Percentiles rank a stretch among this genome's conserved stretches.
Conservation (phyloP, 2,329 filamentous ascomycete species). For the Pyrenophora seminiperda region DNA sequence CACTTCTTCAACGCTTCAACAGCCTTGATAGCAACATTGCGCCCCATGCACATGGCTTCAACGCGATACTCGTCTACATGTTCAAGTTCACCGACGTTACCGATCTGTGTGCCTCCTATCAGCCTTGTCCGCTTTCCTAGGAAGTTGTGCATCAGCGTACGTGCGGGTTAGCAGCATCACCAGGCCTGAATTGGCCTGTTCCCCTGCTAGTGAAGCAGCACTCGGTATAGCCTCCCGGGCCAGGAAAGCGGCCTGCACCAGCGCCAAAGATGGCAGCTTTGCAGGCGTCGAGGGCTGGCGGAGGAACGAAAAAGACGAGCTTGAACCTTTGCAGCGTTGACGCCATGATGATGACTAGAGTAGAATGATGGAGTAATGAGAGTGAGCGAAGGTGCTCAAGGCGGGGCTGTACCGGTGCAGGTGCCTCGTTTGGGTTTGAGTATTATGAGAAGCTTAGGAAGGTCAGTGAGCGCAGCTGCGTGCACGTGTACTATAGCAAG, state of each 20-base stretch:
- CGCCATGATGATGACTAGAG: constrained; percentile 1
- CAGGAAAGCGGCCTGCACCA: constrained; percentile 52
- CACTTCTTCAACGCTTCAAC: constrained; percentile 68
- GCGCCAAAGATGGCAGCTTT: constrained; percentile 55
- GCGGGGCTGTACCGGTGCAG: not conserved
- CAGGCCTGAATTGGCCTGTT: constrained; percentile 69
- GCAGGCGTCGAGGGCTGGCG: constrained; percentile 43
- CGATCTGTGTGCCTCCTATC: constrained; percentile 51
- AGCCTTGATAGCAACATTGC: constrained; percentile 61
- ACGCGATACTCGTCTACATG: constrained; percentile 65
- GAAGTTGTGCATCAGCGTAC: constrained; percentile 16
- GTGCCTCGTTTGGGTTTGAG: constrained; percentile 14
- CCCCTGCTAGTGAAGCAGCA: constrained; percentile 55
- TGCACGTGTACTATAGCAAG: too few relatives aligned
- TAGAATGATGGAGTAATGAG: too few relatives aligned
- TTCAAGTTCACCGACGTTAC: constrained; percentile 62
- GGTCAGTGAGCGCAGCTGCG: not conserved
- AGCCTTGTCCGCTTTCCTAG: not conserved
- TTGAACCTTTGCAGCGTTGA: constrained; percentile 43
- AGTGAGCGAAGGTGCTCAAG: not conserved
- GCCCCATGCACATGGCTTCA: constrained; percentile 66
- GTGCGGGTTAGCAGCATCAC: constrained; percentile 64
- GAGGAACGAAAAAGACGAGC: constrained; percentile 54
- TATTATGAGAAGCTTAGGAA: constrained; percentile 11
- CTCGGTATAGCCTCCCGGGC: constrained; percentile 51